Evolutionary conservation across 768 basidiomycete genomes (phyloP).

Genomic region (Naganishia onofrii): DNA sequence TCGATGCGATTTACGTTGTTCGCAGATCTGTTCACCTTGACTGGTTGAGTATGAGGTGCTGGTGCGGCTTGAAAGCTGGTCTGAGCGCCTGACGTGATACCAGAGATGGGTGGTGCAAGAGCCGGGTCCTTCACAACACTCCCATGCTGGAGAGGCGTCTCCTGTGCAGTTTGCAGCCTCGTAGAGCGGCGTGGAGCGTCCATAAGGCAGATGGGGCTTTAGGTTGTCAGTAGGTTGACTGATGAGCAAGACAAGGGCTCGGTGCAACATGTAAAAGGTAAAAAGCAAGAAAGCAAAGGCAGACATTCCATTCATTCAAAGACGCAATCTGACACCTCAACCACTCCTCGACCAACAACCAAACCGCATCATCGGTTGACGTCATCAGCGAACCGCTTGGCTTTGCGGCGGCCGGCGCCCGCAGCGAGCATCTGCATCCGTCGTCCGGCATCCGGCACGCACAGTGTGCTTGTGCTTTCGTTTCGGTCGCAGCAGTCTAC

Average conservation of each 20-base stretch:
- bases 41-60: not conserved
- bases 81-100: not conserved
- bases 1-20: not conserved
- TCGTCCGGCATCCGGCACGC: too few relatives aligned
- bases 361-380: too few relatives aligned
- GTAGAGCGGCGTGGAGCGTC: conserved; percentile 18
- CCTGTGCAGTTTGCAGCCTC: not conserved
- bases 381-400: too few relatives aligned
- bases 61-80: not conserved
- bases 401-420: too few relatives aligned
- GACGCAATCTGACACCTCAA: too few relatives aligned
- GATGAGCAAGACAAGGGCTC: not conserved
- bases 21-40: not conserved
- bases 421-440: too few relatives aligned
- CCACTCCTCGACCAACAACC: too few relatives aligned
- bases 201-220: not conserved
- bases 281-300: too few relatives aligned
- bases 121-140: not conserved
- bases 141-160: not conserved
- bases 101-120: conserved; percentile 3
- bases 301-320: too few relatives aligned
- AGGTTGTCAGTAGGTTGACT: not conserved
- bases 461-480: too few relatives aligned
- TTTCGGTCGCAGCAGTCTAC: too few relatives aligned
- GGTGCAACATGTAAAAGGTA: not conserved